Evolutionary conservation across 2,329 filamentous ascomycete species (phyloP).

Genomic region (Drechslerella stenobrocha): DNA sequence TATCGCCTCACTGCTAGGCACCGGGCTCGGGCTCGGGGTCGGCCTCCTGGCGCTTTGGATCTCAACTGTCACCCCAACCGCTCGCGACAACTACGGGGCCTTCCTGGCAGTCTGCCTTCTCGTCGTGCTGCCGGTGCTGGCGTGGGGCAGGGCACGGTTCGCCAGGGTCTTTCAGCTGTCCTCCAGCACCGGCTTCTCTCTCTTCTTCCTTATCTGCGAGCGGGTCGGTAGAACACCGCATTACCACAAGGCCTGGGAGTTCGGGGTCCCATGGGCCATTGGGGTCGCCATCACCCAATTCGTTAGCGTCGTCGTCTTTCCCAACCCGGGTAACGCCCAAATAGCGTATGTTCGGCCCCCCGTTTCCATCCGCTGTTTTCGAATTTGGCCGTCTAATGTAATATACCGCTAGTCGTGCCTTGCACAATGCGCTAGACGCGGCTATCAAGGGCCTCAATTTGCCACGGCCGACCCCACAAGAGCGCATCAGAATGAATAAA

Average conservation of each 20-base stretch:
- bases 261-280: conserved; percentile 63
- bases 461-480: conserved; percentile 54
- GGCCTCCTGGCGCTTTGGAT: conserved; percentile 60
- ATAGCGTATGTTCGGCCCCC: conserved; percentile 57
- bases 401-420: conserved; percentile 43
- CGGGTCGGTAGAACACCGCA: conserved; percentile 56
- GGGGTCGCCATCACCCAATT: conserved; percentile 62
- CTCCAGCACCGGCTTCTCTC: conserved; percentile 62
- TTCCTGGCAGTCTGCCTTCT: conserved; percentile 63
- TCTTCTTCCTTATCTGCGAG: conserved; percentile 60
- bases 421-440: conserved; percentile 51
- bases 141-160: conserved; percentile 63
- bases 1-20: conserved; percentile 62
- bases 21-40: conserved; percentile 62
- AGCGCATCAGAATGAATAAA: conserved; percentile 59
- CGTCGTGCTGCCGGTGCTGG: conserved; percentile 61
- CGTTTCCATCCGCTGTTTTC: conserved; percentile 1
- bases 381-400: conserved; percentile 42
- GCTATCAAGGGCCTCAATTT: conserved; percentile 56
- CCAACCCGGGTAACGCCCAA: conserved; percentile 63
- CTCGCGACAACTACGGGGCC: conserved; percentile 63
- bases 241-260: conserved; percentile 55
- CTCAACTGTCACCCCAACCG: conserved; percentile 56
- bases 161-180: conserved; percentile 63
- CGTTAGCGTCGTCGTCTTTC: conserved; percentile 60